These are phyloP conservation scores for Alternaria dauci DNA, from an alignment of 2,329 filamentous ascomycete genomes.

Conservation along the genomic window DNA sequence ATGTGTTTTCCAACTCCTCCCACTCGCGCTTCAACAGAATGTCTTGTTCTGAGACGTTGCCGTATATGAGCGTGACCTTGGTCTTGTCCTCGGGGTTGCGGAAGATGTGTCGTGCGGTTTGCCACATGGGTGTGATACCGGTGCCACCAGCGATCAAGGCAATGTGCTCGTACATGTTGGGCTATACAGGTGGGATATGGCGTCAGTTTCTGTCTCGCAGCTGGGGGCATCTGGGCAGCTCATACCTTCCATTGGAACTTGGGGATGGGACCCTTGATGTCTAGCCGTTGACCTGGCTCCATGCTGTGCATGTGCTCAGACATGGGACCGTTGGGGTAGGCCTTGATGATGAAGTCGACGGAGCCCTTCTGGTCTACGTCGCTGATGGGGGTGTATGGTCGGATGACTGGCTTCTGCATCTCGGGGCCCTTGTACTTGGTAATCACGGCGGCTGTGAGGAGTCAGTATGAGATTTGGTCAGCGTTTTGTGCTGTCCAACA, in stretches of 20 bases:
- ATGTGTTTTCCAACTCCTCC: constrained; percentile 88
- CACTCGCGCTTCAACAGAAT: constrained; percentile 90
- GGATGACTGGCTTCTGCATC: constrained; percentile 83
- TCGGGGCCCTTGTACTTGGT: constrained; percentile 90
- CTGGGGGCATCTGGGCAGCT: not conserved
- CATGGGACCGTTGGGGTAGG: constrained; percentile 91
- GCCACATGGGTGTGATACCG: constrained; percentile 98
- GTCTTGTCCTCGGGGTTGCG: constrained; percentile 96
- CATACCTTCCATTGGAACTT: constrained; percentile 81
- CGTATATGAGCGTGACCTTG: constrained; percentile 94
- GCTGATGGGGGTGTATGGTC: constrained; percentile 91
- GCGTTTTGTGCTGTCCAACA: constrained; percentile 31
- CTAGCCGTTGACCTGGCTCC: constrained; percentile 80
- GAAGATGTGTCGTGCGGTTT: constrained; percentile 90
- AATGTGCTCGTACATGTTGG: constrained; percentile 93
- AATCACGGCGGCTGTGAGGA: constrained; percentile 71
- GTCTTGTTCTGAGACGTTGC: constrained; percentile 88
- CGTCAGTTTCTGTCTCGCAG: not conserved
- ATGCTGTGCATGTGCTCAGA: constrained; percentile 86
- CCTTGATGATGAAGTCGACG: constrained; percentile 90
- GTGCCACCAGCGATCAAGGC: constrained; percentile 91
- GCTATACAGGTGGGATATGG: constrained; percentile 1
- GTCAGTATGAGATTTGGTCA: not conserved
- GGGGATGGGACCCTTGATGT: constrained; percentile 93
- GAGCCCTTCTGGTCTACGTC: constrained; percentile 84